Conservation (phyloP, 129 eudicot species). For the Centaurea solstitialis region DNA sequence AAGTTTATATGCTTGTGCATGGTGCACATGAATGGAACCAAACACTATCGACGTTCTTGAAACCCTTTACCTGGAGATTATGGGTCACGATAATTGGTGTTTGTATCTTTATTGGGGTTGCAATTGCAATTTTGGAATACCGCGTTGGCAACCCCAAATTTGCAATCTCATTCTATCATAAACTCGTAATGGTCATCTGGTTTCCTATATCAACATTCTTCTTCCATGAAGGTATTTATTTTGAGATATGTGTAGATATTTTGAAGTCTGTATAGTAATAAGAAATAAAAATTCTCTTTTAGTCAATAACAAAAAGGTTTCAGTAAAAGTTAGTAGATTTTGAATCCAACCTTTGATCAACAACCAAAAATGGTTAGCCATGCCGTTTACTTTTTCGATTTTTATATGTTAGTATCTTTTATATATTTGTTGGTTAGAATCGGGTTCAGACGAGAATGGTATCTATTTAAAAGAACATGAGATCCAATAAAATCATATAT, state of each 20-base stretch:
- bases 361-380: too few relatives aligned
- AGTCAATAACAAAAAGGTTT: not conserved
- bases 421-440: too few relatives aligned
- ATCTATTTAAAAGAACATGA: too few relatives aligned
- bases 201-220: constrained; percentile 25
- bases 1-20: constrained; percentile 26
- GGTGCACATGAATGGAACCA: constrained; percentile 13
- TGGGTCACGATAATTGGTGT: constrained; percentile 18
- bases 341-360: too few relatives aligned
- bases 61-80: constrained; percentile 20
- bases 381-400: too few relatives aligned
- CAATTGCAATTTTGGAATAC: constrained; percentile 20
- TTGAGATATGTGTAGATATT: not conserved
- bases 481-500: too few relatives aligned
- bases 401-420: too few relatives aligned
- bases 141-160: constrained; percentile 14
- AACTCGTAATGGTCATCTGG: constrained; percentile 23
- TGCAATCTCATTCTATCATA: not conserved
- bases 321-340: not conserved
- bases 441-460: too few relatives aligned
- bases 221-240: constrained; percentile 20
- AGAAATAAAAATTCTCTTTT: not conserved
- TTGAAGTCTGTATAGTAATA: not conserved
- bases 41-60: constrained; percentile 14
- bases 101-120: not conserved